Base-by-base conservation (phyloP, 768 basidiomycete genomes). In the Crepidotus variabilis region DNA sequence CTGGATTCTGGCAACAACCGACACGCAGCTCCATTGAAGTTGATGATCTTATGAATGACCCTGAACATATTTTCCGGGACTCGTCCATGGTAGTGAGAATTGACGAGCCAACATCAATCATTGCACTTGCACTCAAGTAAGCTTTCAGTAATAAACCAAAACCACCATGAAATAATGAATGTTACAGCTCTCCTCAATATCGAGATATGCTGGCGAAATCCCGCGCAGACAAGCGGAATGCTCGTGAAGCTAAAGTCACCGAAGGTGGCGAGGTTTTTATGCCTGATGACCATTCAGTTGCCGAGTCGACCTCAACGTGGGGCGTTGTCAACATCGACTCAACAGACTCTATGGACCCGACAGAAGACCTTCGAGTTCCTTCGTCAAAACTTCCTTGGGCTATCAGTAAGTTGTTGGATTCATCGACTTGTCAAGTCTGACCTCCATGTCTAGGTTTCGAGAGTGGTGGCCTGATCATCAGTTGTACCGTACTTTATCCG, bases 31-130 rank as follows among this genome's bases (percentile, higher is more conserved):
- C 77, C 33, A 73, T 82, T 60, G 84, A 87, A 64, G 75, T 54
- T 4, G 87, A 88, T 10, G 87, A 91, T 63, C 81, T 83, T 3
- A 80, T 87, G 69, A 79, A 80, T 58, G 88, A 92, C 66, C 87
- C 87, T 1, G 95, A 98, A 64, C 94, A 98, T 66, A 88, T 98
- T 49, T 98, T 97, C 73, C 81, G 92, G 35, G 95, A 96, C 65
- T 94, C 92, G 14, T 87, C 89, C 1, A 95, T 98, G 84, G 87
- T 98, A 51, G 89, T 99, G 18, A 83, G 96, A 18, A 94, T 94
- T 18, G 94, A 98, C 68, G 97, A 99, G 66, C 97, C 96, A 2
- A 97, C 95, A 0, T 98, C 96, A 16, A 97, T 98, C 65, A 94
- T 98, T 60, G 95, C 97, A 6, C 85, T 98, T 55, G 92, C 94